These are phyloP conservation scores for Diaporthe velutina DNA, from an alignment of 2,329 filamentous ascomycete species.

Conservation along the genomic window DNA sequence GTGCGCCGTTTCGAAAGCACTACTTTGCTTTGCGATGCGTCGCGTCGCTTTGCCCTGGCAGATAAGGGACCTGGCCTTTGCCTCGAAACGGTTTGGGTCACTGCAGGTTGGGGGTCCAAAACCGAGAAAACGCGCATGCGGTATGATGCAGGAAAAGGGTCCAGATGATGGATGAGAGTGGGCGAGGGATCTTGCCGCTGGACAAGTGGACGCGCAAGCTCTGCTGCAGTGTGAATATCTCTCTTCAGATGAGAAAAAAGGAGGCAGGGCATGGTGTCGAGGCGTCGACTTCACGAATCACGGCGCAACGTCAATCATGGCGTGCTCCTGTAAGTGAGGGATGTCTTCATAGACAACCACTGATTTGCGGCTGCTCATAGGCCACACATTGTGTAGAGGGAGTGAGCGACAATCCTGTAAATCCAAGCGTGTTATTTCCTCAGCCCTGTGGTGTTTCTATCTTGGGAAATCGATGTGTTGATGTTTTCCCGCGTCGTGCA, in stretches of 20 bases:
- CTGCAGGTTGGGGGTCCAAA: constrained; percentile 17
- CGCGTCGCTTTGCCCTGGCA: constrained; percentile 24
- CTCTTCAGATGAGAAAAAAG: not conserved
- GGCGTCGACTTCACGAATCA: not conserved
- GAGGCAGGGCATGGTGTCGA: not conserved
- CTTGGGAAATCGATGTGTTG: constrained; percentile 29
- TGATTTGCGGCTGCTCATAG: not conserved
- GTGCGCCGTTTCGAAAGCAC: not conserved
- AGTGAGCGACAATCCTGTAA: not conserved
- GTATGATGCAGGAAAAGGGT: constrained; percentile 28
- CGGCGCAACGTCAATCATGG: not conserved
- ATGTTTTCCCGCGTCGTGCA: constrained; percentile 24
- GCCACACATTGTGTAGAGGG: not conserved
- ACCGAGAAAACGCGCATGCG: constrained; percentile 23
- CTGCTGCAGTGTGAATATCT: not conserved
- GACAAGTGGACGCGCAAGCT: constrained; percentile 13
- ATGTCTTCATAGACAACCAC: not conserved
- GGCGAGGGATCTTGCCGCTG: not conserved
- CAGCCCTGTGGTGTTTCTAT: constrained; percentile 37
- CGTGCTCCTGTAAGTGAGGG: not conserved
- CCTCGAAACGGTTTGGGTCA: constrained; percentile 29
- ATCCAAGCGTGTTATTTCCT: constrained; percentile 6
- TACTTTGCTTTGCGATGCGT: not conserved
- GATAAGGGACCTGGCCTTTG: constrained; percentile 27
- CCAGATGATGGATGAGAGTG: not conserved